Base-by-base conservation (phyloP, 2,329 filamentous ascomycete genomes). In the Pseudogymnoascus verrucosus region DNA sequence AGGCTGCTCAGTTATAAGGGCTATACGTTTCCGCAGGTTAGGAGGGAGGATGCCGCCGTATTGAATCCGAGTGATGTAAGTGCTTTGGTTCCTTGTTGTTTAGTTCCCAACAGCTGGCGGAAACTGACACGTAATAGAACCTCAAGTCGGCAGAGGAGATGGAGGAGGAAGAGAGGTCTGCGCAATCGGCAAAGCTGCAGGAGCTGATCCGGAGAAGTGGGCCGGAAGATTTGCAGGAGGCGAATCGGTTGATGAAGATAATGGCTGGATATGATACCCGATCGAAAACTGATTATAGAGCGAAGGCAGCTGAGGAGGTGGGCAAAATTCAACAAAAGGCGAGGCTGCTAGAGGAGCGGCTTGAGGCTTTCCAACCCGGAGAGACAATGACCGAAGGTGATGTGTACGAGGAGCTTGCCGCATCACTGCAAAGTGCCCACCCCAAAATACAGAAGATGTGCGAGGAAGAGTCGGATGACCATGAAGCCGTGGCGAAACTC, bases 401-500 rank as follows among this genome's bases (percentile, higher is more conserved):
- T 65, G 85, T 88, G 19, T 88, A 86, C 68, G 84, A 93, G 80
- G 95, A 99, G 79, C 83, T 99, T 62, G 93, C 93, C 4, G 88
- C 89, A 67, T 87, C 95, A 8, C 81, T 99, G 54, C 90, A 91
- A 74, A 97, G 89, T 72, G 95, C 95, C 2, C 95, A 99, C 71
- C 95, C 95, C 7, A 99, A 99, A 79, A 98, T 99, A 68, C 93
- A 98, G 74, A 97, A 91, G 78, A 99, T 99, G 93, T 98, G 93
- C 72, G 93, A 98, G 76, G 95, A 99, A 76, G 95, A 99, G 73
- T 97, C 93, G 10, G 93, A 98, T 66, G 95, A 99, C 72, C 88
- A 92, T 66, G 95, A 97, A 78, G 95, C 95, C 4, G 95, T 99
- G 5, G 90, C 92, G 47, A 96, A 96, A 76, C 81, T 99, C 10